Base-by-base conservation (phyloP, 192 early-diverging fungal species). In the Coemansia sp. region DNA sequence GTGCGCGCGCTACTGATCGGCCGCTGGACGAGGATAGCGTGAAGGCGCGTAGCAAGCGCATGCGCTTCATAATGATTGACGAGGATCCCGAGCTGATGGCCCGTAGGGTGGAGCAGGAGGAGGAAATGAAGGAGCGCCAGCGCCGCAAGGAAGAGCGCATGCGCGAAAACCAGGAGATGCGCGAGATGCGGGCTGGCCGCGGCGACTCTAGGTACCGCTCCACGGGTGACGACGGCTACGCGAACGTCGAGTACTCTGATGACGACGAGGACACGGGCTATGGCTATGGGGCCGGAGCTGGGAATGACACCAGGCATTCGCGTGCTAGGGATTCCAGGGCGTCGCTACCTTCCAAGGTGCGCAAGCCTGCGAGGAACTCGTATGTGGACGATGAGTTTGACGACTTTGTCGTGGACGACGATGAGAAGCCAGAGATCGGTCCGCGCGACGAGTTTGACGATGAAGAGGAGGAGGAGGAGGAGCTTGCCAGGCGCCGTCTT, bases 401-500 rank as follows among this genome's bases (percentile, higher is more conserved):
- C 23, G 72, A 50, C 29, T 74, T 74, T 55, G 54, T 74, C 28
- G 67, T 71, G 11, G 67, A 71, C 42, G 72, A 74, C 25, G 72
- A 74, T 17, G 72, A 47, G 9, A 64, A 74, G 60, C 64, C 63
- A 11, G 72, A 74, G 19, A 55, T 74, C 30, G 72, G 64, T 9
- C 48, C 72, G n/a, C 64, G 43, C 59, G 72, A 74, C 43, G 64
- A 67, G 27, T 67, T 67, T 24, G 72, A 72, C 24, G 57, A 66
- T 3, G 72, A 74, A 40, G 67, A 71, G 49, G 72, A 47, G 10
- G 39, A 72, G 29, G 70, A 72, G 42, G 65, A 68, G 38, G 64
- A 67, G 53, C 43, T 39, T 18, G 52, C 53, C 10, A 55, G 59
- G 0, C 64, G 47, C 42, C 59, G 60, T 0, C 65, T 75, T 19